Base-by-base conservation (phyloP, 176 grass and related monocot genomes). In the Melocanna baccifera region DNA sequence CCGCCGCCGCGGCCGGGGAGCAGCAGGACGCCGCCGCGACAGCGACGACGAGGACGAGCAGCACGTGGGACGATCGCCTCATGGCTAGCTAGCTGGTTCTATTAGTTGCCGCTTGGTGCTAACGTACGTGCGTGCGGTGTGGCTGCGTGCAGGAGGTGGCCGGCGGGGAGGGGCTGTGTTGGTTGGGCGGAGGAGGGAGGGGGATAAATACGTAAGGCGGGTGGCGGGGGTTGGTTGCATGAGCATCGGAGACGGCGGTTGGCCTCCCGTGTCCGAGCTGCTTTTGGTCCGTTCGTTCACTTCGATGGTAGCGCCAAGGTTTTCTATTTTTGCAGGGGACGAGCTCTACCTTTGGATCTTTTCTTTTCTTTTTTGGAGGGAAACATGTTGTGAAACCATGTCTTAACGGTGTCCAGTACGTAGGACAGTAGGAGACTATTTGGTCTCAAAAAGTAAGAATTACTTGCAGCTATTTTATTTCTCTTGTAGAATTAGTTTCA, bases 161-260 rank as follows among this genome's bases (percentile, higher is more conserved):
- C 69, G 76, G 7, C 18, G 55, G 13, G 30, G 53, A 51, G 43
- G 47, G 46, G 18, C 4, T 46, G 68, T 59, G 41, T 48, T 48
- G 68, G 46, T 20, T 55, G 47, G 75, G 58, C 11, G 9, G 75
- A 63, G 67, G 56, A 18, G 68, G 58, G 36, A 56, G 13, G 50
- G 50, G 23, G 50, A 26, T 87, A 85, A 89, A 84, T 89, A 85
- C 18, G 41, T 16, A 51, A 79, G 12, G 50, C 25, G 70, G 32
- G 70, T 51, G 75, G 39, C 39, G 16, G 22, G 39, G 10, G 39
- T 52, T 28, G 22, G 16, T 67, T 30, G 82, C 82, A 80, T 52
- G 73, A 57, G 45, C 63, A 7, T 62, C 77, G 72, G 45, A 64
- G 81, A 86, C 71, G 88, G 64, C 32, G 77, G 53, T 12, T 41